phyloP scores from a whole-genome alignment of 305 asterid genomes.

The Solanum aculeatissimum region DNA sequence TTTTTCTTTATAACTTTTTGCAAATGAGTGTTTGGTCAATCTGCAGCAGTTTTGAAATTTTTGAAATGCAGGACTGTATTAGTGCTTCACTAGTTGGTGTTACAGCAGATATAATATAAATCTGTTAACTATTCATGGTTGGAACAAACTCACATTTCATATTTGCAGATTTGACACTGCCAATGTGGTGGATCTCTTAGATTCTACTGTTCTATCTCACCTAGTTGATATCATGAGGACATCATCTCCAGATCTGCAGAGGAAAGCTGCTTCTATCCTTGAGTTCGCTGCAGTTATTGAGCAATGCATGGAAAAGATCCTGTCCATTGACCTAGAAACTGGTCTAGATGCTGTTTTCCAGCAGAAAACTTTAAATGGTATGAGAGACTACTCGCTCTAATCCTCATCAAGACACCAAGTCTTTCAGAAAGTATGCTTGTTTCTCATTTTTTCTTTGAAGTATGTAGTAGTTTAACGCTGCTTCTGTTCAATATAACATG shows the following conservation, averaged over 20 bases:
- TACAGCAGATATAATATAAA: background rate
- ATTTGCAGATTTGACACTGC: conserved; percentile 29
- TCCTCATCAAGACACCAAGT: background rate
- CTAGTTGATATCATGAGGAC: conserved; percentile 64
- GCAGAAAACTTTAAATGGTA: conserved; percentile 50
- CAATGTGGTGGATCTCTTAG: conserved; percentile 29
- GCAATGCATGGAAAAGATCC: conserved; percentile 30
- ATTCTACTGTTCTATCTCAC: conserved; percentile 40
- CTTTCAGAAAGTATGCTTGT: background rate
- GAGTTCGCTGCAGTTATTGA: conserved; percentile 44
- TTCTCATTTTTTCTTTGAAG: background rate
- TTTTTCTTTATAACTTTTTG: background rate
- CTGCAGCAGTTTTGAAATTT: background rate
- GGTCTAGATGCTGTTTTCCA: conserved; percentile 52
- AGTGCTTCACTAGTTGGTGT: background rate
- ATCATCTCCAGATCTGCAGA: conserved; percentile 48
- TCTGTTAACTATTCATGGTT: background rate
- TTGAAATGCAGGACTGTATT: background rate
- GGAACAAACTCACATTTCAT: background rate
- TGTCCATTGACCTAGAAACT: conserved; percentile 40
- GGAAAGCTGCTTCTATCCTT: conserved; percentile 68
- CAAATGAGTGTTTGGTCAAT: background rate
- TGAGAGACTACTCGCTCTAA: background rate
- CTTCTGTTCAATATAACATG: background rate
- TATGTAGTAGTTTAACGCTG: background rate